Percentiles rank a stretch among this genome's conserved stretches.
These are phyloP conservation scores for Piloderma croceum DNA, from an alignment of 768 basidiomycete species.

Conservation along the genomic window DNA sequence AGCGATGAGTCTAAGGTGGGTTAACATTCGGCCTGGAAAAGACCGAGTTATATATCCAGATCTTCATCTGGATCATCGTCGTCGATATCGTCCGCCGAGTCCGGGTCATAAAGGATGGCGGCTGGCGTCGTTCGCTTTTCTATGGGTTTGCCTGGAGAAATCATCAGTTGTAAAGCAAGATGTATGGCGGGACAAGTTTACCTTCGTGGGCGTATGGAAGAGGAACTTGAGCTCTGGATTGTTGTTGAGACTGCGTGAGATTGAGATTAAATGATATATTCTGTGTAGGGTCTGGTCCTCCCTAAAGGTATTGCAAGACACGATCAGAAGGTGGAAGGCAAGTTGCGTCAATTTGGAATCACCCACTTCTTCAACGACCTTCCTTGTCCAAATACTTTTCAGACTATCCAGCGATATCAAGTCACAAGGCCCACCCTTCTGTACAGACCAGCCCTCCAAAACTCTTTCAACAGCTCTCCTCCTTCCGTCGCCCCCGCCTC, in stretches of 20 bases:
- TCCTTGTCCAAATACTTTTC: constrained; percentile 41
- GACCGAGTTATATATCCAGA: constrained; percentile 78
- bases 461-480: constrained; percentile 53
- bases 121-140: constrained; percentile 24
- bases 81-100: constrained; percentile 90
- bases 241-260: constrained; percentile 77
- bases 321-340: constrained; percentile 1
- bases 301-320: constrained; percentile 16
- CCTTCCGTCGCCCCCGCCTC: constrained; percentile 39
- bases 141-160: constrained; percentile 29
- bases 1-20: no score
- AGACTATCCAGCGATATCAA: constrained; percentile 49
- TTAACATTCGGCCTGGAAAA: no score
- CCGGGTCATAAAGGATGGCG: constrained; percentile 83
- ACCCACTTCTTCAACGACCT: constrained; percentile 28
- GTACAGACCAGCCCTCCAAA: constrained; percentile 57
- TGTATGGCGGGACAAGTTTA: constrained; percentile 18
- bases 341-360: not conserved
- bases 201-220: constrained; percentile 90
- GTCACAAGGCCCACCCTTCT: constrained; percentile 33
- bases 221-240: constrained; percentile 74
- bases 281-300: constrained; percentile 54
- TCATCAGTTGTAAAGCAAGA: constrained; percentile 3
- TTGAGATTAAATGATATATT: constrained; percentile 83
- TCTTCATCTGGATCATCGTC: constrained; percentile 97